Evolutionary conservation across 495 filamentous ascomycete species (phyloP).

Genomic region (Pseudevernia furfuracea): DNA sequence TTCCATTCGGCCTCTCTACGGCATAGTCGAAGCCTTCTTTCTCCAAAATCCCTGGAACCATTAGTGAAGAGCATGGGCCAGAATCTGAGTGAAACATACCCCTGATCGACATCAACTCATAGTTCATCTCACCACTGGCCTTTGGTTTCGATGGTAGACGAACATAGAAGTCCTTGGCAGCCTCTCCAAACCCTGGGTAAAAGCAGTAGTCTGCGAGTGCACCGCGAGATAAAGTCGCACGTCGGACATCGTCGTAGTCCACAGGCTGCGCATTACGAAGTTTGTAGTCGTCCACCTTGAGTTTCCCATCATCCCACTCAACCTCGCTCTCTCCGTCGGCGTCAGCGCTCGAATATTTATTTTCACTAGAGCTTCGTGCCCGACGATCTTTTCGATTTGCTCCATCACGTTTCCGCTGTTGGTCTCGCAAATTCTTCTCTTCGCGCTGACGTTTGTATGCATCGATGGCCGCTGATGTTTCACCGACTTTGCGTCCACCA

Average conservation of each 20-base stretch:
- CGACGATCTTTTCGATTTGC: conserved; percentile 53
- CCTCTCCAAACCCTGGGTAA: conserved; percentile 77
- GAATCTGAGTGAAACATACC: conserved; percentile 40
- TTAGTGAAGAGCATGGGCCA: conserved; percentile 31
- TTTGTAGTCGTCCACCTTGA: conserved; percentile 32
- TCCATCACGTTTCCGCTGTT: conserved; percentile 60
- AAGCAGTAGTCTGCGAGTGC: conserved; percentile 83
- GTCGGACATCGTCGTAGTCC: conserved; percentile 71
- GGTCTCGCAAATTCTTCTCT: conserved; percentile 63
- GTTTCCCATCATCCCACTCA: conserved; percentile 53
- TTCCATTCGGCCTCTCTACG: conserved; percentile 61
- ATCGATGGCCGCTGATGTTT: conserved; percentile 68
- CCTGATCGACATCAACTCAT: conserved; percentile 81
- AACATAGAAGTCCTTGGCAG: conserved; percentile 69
- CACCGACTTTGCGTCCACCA: conserved; percentile 69
- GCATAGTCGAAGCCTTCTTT: conserved; percentile 70
- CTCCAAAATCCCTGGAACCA: conserved; percentile 49
- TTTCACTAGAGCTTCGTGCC: conserved; percentile 39
- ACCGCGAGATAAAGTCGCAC: conserved; percentile 68
- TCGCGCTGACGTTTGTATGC: conserved; percentile 77
- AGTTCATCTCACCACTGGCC: conserved; percentile 60
- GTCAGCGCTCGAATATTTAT: conserved; percentile 51
- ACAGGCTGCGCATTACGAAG: conserved; percentile 54
- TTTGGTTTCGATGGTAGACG: conserved; percentile 64
- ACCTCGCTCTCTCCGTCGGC: conserved; percentile 74